phyloP scores from a whole-genome alignment of 257 asterid genomes.

The Solanum lycopersicoides region DNA sequence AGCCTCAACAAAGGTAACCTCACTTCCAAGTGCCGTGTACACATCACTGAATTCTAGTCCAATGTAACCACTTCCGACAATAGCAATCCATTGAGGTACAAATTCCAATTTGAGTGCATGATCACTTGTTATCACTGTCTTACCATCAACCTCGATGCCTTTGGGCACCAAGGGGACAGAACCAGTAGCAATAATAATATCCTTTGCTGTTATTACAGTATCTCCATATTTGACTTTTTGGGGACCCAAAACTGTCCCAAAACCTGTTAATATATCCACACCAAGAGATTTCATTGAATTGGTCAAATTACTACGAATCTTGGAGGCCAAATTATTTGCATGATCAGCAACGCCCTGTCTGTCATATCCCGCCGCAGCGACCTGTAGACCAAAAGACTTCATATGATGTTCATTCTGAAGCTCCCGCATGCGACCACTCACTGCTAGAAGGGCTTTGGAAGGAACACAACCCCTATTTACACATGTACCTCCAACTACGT shows the following conservation, averaged over 20 bases:
- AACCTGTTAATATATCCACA: constrained; percentile 88
- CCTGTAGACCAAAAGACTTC: constrained; percentile 90
- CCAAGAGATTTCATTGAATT: constrained; percentile 90
- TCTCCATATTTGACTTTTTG: constrained; percentile 76
- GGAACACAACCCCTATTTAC: constrained; percentile 91
- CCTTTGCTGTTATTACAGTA: constrained; percentile 68
- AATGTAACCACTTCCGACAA: constrained; percentile 95
- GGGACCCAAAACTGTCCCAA: constrained; percentile 85
- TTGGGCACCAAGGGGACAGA: constrained; percentile 89
- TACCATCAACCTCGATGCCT: constrained; percentile 98
- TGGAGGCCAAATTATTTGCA: constrained; percentile 83
- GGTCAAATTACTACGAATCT: constrained; percentile 79
- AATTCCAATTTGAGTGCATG: constrained; percentile 89
- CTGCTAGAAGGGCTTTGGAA: constrained; percentile 87
- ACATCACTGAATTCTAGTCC: constrained; percentile 98
- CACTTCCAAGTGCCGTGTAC: constrained; percentile 96
- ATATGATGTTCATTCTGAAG: constrained; percentile 79
- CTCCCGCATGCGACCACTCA: constrained; percentile 89
- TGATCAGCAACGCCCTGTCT: constrained; percentile 94
- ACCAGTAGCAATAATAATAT: constrained; percentile 91
- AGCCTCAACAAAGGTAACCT: constrained; percentile 94
- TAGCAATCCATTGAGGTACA: constrained; percentile 95
- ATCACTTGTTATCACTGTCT: constrained; percentile 90
- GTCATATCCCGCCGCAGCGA: constrained; percentile 86
- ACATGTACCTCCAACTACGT: constrained; percentile 84